A percentile compares a stretch with the other conserved stretches of the same genome.
phyloP scores from a whole-genome alignment of 169 alveolate species.

The Plasmodium fragile region DNA sequence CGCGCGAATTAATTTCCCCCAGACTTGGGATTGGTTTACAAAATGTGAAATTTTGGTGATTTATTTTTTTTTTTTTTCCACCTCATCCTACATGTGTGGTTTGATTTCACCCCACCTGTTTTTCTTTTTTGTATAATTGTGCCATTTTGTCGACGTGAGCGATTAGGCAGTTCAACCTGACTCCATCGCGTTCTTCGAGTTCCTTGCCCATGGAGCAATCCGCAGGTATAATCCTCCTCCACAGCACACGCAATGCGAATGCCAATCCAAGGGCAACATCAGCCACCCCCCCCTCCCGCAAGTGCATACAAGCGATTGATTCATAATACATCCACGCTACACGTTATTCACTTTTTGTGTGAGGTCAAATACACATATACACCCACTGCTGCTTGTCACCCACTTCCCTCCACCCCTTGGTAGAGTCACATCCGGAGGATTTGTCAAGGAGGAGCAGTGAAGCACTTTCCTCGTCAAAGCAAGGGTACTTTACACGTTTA shows the following conservation, averaged over 20 bases:
- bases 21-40: background rate
- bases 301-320: background rate
- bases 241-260: background rate
- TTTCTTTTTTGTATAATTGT: background rate
- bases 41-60: background rate
- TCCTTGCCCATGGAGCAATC: background rate
- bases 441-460: background rate
- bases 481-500: background rate
- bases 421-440: conserved; percentile 1
- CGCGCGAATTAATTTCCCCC: background rate
- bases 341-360: background rate
- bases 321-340: background rate
- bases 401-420: background rate
- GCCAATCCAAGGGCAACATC: background rate
- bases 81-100: background rate
- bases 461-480: background rate
- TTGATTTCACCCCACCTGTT: background rate
- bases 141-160: background rate
- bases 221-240: background rate
- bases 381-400: background rate
- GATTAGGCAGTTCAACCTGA: background rate
- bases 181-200: background rate
- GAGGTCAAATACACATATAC: background rate
- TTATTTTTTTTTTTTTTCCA: background rate
- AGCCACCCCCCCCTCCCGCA: background rate